Base-by-base conservation (phyloP, 768 basidiomycete species). In the Exidia glandulosa region DNA sequence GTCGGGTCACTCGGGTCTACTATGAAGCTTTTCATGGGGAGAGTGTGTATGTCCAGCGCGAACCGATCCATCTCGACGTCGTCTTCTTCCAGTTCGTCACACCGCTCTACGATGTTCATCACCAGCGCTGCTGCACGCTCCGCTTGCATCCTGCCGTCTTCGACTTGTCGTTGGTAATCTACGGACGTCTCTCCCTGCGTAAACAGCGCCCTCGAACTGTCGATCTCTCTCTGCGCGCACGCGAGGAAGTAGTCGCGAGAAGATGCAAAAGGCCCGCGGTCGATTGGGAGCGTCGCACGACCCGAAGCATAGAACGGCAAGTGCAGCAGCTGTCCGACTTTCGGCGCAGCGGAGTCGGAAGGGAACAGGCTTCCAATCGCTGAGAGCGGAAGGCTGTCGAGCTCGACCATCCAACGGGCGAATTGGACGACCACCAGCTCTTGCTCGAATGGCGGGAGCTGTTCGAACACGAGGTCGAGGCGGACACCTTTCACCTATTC, bases 211-310 rank as follows among this genome's bases (percentile, higher is more conserved):
- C 69, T 67, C 13, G 68, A 61, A 34, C 64, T 68, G 16, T 72
- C 72, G 30, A 72, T 63, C 59, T 74, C 73, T 16, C 73, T 66
- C 58, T 74, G 72, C 1, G 72, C 69, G 55, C 72, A 73, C 9
- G 72, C 72, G 9, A 63, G 57, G 59, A 71, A 70, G 61, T 74
- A 74, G n/a, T 65, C 71, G 23, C 64, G 62, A 0, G 67, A 66
- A 16, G 64, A 66, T 2, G 54, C 54, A 41, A 70, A 74, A 0
- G 72, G 72, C 1, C 73, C 71, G 9, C 73, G 69, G 56, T 73
- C 69, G 50, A 74, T 60, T n/a, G 67, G 33, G 41, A 73, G 60
- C 23, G 63, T 61, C 2, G 64, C 63, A 29, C 71, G 69, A 3
- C 69, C 72, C 36, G 70, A 69, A 6, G 61, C 59, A 60, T 64